phyloP scores from a whole-genome alignment of 345 rosid species.

The Euphorbia lathyris region DNA sequence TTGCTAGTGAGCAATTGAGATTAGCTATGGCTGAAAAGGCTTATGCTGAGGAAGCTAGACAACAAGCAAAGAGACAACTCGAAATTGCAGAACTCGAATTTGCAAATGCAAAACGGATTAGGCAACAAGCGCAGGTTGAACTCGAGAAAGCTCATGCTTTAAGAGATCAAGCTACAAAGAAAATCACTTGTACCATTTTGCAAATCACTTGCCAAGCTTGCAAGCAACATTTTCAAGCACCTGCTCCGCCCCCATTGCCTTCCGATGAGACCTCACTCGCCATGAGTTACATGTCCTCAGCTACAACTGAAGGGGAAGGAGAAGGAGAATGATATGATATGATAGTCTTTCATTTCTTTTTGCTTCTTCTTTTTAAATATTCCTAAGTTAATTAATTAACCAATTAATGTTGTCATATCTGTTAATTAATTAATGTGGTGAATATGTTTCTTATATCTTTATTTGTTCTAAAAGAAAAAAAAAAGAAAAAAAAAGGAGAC shows the following conservation, averaged over 20 bases:
- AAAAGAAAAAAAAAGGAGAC: conserved; percentile 12
- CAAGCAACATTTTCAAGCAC: conserved; percentile 57
- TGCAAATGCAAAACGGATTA: conserved; percentile 60
- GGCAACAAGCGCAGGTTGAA: conserved; percentile 69
- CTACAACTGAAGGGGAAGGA: conserved; percentile 67
- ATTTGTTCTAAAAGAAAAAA: conserved; percentile 7
- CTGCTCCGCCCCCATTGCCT: conserved; percentile 33
- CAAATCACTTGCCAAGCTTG: conserved; percentile 75
- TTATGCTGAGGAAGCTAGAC: conserved; percentile 68
- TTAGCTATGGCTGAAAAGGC: conserved; percentile 59
- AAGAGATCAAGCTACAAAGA: conserved; percentile 66
- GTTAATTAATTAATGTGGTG: conserved; percentile 12
- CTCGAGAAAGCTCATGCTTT: conserved; percentile 62
- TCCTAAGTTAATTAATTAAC: conserved; percentile 13
- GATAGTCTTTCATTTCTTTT: neutral
- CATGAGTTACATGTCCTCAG: conserved; percentile 78
- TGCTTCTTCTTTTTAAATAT: conserved; percentile 6
- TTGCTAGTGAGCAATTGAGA: conserved; percentile 47
- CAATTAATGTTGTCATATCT: neutral
- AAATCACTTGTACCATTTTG: conserved; percentile 57
- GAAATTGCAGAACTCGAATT: conserved; percentile 80
- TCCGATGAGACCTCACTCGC: conserved; percentile 73
- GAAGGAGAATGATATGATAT: neutral
- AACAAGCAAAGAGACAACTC: conserved; percentile 62
- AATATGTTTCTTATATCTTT: neutral